Base-by-base conservation (phyloP, 2,329 filamentous ascomycete species). In the Penicillium hordei region DNA sequence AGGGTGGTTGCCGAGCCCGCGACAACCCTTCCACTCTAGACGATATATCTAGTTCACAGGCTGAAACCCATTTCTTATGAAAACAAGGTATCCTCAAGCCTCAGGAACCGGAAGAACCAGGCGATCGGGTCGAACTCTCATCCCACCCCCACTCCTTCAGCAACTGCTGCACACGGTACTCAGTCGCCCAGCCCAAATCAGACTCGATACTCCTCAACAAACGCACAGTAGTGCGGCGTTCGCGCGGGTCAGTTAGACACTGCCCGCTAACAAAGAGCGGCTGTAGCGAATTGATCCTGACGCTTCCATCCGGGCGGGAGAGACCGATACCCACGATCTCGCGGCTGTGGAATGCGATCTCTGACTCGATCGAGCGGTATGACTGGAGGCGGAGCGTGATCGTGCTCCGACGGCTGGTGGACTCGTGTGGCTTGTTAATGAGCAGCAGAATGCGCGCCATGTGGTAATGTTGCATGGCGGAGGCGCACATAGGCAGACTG, bases 171-270 rank as follows among this genome's bases (percentile, higher is more conserved):
- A 84, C 81, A 38, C 85, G 79, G 69, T 87, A 86, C 64, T 85
- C 79, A 48, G 86, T 87, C 3, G 84, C 83, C 81, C 84, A 87
- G 2, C 86, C 86, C 34, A 86, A 78, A 64, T 89, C 86, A n/a
- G 72, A 74, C 69, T 89, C 85, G 29, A 89, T 82, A 12, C 80
- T 83, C 27, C 79, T 75, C 21, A 89, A 71, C 38, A 88, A 68
- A 13, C 79, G 76, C 38, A 88, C 64, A 10, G 88, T 79, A 1
- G 82, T 76, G 36, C 79, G 72, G 17, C 84, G 81, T 70, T 87
- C 85, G 12, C 73, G 74, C 29, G 75, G 70, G 53, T 83, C 79
- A 9, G 78, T 82, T 33, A 88, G 74, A 66, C 84, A 86, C 66
- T 86, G 82, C 0, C 85, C 85, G 25, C 84, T 84, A 19, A 86